Evolutionary conservation across 768 basidiomycete species (phyloP).

Genomic region (Suillus paluster): DNA sequence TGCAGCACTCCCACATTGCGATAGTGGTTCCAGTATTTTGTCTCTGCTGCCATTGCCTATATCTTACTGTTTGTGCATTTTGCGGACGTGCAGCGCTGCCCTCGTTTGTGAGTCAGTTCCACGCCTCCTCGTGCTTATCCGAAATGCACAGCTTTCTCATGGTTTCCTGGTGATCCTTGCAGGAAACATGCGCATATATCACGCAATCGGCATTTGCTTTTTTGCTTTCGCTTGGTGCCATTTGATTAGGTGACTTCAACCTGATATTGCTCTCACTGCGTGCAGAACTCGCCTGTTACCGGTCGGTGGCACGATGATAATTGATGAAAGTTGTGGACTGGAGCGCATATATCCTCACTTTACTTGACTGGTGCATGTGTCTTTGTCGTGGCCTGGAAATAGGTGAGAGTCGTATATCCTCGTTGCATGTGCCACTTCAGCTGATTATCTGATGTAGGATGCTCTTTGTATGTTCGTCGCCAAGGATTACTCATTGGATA

Average conservation of each 20-base stretch:
- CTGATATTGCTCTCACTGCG: background rate
- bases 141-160: slow-evolving; percentile 31
- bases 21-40: background rate
- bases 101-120: slow-evolving; percentile 6
- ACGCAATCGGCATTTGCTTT: background rate
- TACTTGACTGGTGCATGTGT: background rate
- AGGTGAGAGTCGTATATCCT: background rate
- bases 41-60: background rate
- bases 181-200: background rate
- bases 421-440: background rate
- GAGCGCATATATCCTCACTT: background rate
- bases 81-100: slow-evolving; percentile 7
- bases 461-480: background rate
- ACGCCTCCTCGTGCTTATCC: slow-evolving; percentile 13
- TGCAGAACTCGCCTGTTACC: background rate
- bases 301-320: background rate
- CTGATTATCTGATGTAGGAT: background rate
- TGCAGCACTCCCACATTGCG: slow-evolving; percentile 5
- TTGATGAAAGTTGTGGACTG: background rate
- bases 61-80: slow-evolving; percentile 4
- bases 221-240: background rate
- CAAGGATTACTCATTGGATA: background rate
- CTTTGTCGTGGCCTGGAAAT: background rate
- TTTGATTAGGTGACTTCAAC: background rate
- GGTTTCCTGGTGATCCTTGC: slow-evolving; percentile 7